Conservation (phyloP, 2,329 filamentous ascomycete genomes). For the Ophiosphaerella herpotricha region DNA sequence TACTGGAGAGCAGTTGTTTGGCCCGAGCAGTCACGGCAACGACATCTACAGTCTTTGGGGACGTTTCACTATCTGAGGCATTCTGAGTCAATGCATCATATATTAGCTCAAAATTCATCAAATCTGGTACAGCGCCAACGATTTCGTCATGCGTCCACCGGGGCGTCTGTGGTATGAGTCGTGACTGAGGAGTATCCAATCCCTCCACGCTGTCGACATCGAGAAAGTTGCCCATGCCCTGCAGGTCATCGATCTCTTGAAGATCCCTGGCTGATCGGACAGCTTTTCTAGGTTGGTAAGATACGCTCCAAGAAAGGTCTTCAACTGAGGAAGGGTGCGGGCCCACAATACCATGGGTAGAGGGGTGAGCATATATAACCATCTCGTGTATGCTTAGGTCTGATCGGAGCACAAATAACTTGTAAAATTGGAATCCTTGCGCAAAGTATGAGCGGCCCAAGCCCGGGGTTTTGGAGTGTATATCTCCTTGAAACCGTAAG, state of each 20-base stretch:
- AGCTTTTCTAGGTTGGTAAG: constrained; percentile 5
- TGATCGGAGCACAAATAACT: constrained; percentile 23
- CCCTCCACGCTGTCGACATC: constrained; percentile 28
- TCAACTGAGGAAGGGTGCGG: constrained; percentile 9
- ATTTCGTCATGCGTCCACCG: neutral
- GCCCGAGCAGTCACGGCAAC: constrained; percentile 15
- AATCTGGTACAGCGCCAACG: neutral
- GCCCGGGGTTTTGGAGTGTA: constrained; percentile 2
- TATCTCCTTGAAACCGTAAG: constrained; percentile 20
- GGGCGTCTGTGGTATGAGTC: constrained; percentile 8
- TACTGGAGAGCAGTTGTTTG: constrained; percentile 14
- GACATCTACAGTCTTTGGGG: constrained; percentile 12
- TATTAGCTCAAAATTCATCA: constrained; percentile 14
- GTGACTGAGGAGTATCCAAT: constrained; percentile 12
- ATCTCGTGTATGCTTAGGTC: constrained; percentile 34
- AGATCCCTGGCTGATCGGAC: constrained; percentile 4
- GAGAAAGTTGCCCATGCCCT: constrained; percentile 32
- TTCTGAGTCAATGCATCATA: constrained; percentile 18
- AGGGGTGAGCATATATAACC: constrained; percentile 15
- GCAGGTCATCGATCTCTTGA: constrained; percentile 1
- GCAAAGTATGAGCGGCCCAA: constrained; percentile 19
- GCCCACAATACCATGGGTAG: neutral
- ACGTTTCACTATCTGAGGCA: neutral
- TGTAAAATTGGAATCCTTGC: constrained; percentile 30
- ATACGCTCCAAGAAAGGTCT: constrained; percentile 22